Evolutionary conservation across 345 rosid genomes (phyloP), one percentile per base, ranked within the genome.

Genomic region (Melastoma malabathricum): DNA sequence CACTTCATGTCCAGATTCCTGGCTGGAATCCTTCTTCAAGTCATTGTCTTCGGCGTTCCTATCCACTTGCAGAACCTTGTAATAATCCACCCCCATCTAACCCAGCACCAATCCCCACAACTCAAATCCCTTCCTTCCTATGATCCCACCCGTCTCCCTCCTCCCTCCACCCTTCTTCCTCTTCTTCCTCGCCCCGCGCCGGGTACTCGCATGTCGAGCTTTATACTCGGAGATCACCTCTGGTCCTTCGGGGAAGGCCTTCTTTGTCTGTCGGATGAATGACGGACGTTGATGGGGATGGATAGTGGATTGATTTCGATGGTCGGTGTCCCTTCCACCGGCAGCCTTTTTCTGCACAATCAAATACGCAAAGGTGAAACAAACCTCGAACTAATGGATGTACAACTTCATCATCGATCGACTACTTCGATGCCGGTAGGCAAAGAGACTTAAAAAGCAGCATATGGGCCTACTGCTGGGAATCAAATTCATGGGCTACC

Each of bases 81-180:
- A 90, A 84, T 86, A 90, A 68, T 86, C 96, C 3, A 90, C 79
- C 3, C 89, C 98, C 96, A 86, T 86, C 38, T 31, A 31, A 31
- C 38, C 38, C 25, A 22, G 25, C 25, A 22, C 25, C 25, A 22
- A 22, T 4, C 25, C 74, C 10, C 89, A 93, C 96, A 83, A 82
- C 43, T 5, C 0, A 29, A 16, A 12, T 12, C 43, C 48, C 27
- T 31, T 31, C 41, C 41, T 9, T 9, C 12, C 41, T 2, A 34
- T 34, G 10, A 34, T 34, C 19, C 19, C 18, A 18, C 13, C 12
- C n/a, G 49, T 41, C 39, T 6, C 23, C 14, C 5, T 50, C 51
- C 25, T 22, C 25, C 25, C 22, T 39, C 18, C 51, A n/a, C 25
- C 25, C 25, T 22, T 22, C 25, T 22, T 4, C 25, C 25, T n/a